These are phyloP conservation scores for Danielozyma ontarioensis DNA, from an alignment of 805 yeast genomes.

Conservation along the genomic window DNA sequence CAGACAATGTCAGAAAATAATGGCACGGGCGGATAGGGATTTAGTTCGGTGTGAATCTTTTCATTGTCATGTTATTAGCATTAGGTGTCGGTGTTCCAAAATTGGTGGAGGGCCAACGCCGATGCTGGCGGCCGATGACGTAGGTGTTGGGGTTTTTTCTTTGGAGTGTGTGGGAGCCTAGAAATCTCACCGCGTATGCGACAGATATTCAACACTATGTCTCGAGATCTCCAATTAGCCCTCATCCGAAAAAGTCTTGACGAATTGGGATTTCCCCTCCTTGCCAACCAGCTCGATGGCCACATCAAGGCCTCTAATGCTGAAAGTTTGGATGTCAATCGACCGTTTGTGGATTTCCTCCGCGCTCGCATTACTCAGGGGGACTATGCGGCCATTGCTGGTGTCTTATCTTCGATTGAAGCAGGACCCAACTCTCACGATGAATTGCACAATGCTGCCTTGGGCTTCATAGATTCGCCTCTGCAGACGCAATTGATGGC, in stretches of 20 bases:
- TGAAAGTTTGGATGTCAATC: neutral
- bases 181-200: too few relatives aligned
- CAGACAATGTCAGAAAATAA: too few relatives aligned
- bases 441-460: neutral
- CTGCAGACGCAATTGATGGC: slow-evolving; percentile 2
- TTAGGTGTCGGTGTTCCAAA: too few relatives aligned
- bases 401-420: neutral
- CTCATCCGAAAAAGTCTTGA: slow-evolving; percentile 10
- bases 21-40: too few relatives aligned
- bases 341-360: neutral
- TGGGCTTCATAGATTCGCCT: neutral
- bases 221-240: slow-evolving; percentile 9
- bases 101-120: too few relatives aligned
- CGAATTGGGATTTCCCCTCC: slow-evolving; percentile 10
- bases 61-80: too few relatives aligned
- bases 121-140: too few relatives aligned
- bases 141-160: too few relatives aligned
- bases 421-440: neutral
- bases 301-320: neutral
- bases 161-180: too few relatives aligned
- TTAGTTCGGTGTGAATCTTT: too few relatives aligned
- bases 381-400: neutral
- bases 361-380: neutral
- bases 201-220: too few relatives aligned
- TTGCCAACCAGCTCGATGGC: slow-evolving; percentile 5